Evolutionary conservation across 1,284 basidiomycete species (phyloP), one percentile per base, ranked within the genome.

Genomic region (Laetiporus sulphureus): DNA sequence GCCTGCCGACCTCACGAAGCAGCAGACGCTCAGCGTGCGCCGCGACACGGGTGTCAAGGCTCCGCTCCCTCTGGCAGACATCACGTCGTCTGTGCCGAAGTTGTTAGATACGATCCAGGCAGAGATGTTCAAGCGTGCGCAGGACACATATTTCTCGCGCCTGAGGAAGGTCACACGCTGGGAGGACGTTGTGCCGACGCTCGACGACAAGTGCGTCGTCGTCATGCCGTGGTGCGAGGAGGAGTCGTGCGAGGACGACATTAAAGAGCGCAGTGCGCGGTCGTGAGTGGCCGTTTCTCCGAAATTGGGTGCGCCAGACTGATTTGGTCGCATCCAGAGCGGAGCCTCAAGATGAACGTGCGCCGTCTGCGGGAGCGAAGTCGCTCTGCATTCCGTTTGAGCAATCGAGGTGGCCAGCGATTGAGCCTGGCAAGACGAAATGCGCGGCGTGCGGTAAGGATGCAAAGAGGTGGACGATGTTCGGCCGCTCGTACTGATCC

Each of bases 351-450:
- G 93, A 97, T 59, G 91, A 92, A 61, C 84, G 91, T 25, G 94
- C 94, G 16, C 96, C 95, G 1, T 95, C 91, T n/a, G 93, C 95
- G 24, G 95, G 95, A 40, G 96, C 96, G 48, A 99, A 99, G 67
- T 93, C 91, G 5, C 81, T 99, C 10, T 91, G 88, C 56, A 98
- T 99, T 70, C 95, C 96, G 13, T 95, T 95, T 61, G 91, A 98
- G 60, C 95, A 99, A 67, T 73, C 71, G 4, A 75, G 75, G 36
- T 96, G 83, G 76, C 72, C 81, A 12, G 67, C 76, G 30, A 89
- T 93, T 54, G 82, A 84, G 58, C 69, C 67, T 30, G 82, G 89
- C 42, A 78, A 87, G 65, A 88, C 85, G 11, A 91, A 88, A 61
- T 96, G 92, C 64, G 73, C 87, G 45, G 86, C 75, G 19, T 96